phyloP scores from a whole-genome alignment of 1,284 basidiomycete species.

The Fomitiporia mediterranea region DNA sequence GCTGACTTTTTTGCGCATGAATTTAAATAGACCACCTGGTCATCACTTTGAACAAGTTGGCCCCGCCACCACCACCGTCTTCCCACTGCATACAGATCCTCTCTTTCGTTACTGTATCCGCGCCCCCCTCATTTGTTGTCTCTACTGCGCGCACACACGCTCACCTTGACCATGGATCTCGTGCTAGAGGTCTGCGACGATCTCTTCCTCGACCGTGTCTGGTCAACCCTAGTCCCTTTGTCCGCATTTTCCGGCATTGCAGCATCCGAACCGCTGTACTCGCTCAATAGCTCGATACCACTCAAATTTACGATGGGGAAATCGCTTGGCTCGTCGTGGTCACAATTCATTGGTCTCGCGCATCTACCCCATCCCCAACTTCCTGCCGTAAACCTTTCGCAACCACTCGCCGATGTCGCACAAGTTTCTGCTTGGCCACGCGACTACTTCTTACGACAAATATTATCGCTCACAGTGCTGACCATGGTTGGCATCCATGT shows the following conservation, averaged over 20 bases:
- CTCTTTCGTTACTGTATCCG: neutral
- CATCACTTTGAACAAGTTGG: neutral
- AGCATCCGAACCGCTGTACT: slow-evolving; percentile 27
- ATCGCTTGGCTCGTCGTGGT: slow-evolving; percentile 47
- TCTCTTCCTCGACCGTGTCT: slow-evolving; percentile 72
- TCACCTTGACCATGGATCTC: slow-evolving; percentile 67
- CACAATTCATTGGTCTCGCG: slow-evolving; percentile 43
- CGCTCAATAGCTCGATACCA: slow-evolving; percentile 30
- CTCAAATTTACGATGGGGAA: slow-evolving; percentile 31
- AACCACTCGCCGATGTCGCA: slow-evolving; percentile 26
- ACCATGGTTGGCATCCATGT: slow-evolving; percentile 79
- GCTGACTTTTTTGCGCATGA: neutral
- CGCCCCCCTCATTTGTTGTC: neutral
- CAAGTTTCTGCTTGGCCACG: slow-evolving; percentile 71
- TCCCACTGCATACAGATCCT: slow-evolving; percentile 16
- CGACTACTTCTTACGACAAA: slow-evolving; percentile 75
- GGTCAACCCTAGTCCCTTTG: slow-evolving; percentile 69
- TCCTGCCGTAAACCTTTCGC: slow-evolving; percentile 31
- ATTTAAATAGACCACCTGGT: neutral
- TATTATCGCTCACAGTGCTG: slow-evolving; percentile 68
- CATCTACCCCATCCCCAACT: slow-evolving; percentile 53
- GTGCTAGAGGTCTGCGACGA: slow-evolving; percentile 72
- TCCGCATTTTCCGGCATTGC: slow-evolving; percentile 47
- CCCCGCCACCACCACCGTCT: neutral
- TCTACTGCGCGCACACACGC: neutral